Base-by-base conservation (phyloP, 805 yeast species). In the Kazachstania africana region DNA sequence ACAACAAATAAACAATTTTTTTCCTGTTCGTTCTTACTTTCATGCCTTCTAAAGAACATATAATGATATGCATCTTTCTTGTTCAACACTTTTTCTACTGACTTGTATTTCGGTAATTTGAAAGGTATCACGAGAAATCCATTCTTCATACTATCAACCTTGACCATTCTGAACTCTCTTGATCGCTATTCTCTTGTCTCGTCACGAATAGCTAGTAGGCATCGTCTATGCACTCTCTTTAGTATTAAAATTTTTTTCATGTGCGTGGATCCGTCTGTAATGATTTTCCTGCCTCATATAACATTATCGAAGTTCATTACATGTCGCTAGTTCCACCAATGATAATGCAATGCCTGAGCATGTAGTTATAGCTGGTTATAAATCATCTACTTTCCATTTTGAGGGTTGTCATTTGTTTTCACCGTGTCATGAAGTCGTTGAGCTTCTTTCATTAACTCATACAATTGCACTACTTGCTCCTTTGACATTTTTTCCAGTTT, bases 401-500 rank as follows among this genome's bases (percentile, higher is more conserved):
- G n/a, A n/a, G n/a, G n/a, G n/a, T n/a, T n/a, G n/a, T n/a, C n/a
- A n/a, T n/a, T n/a, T n/a, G n/a, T n/a, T n/a, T n/a, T n/a, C n/a
- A n/a, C n/a, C n/a, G n/a, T 14, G 24, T 12, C 13, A 10, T 12
- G 18, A 8, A 40, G 16, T 3, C 28, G 18, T 14, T 38, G 38
- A 4, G 87, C 71, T 47, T 78, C 88, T 49, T 75, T 70, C 88
- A 81, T 78, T 45, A 81, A 58, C 51, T 80, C 88, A 45, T 80
- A 78, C 26, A 72, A 61, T 59, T 88, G 98, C 5, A 75, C 74
- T 32, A 85, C 66, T 59, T 91, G 97, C 43, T 91, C 95, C 6
- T 91, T 88, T 16, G 80, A 73, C 87, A 91, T 72, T 53, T 81
- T 82, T 31, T 77, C 81, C 39, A 91, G 62, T 33, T 78, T 76